Conservation (phyloP, 2,329 filamentous ascomycete genomes). For the Chaetomiaceae sp. region DNA sequence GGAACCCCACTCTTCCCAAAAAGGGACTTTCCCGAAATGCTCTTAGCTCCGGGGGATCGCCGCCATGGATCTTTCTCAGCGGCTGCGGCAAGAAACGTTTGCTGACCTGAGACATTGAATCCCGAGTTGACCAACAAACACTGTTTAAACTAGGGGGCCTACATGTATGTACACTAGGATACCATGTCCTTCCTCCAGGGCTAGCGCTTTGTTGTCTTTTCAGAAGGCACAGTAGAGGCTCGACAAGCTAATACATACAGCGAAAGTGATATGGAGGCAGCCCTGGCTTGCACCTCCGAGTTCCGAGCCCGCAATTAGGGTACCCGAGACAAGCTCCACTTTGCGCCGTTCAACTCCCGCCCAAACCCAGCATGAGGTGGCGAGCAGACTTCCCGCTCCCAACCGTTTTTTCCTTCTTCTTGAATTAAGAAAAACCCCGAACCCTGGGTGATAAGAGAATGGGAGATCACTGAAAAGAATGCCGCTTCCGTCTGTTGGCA, state of each 20-base stretch:
- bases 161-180: too few species aligned
- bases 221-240: too few species aligned
- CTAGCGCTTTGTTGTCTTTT: too few species aligned
- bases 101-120: too few species aligned
- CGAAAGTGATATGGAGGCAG: background rate
- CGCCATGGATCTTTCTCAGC: constrained; percentile 10
- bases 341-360: constrained; percentile 16
- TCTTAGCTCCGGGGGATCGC: constrained; percentile 8
- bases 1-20: background rate
- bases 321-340: constrained; percentile 18
- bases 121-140: too few species aligned
- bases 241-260: background rate
- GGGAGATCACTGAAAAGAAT: background rate
- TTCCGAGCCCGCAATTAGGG: background rate
- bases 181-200: background rate
- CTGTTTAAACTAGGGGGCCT: too few species aligned
- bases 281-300: background rate
- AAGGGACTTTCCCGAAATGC: constrained; percentile 1
- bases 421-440: too few species aligned
- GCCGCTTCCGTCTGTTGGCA: background rate
- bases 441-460: constrained; percentile 6
- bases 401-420: constrained; percentile 8
- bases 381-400: constrained; percentile 7
- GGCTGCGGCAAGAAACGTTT: too few species aligned
- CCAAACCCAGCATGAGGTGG: constrained; percentile 15